A percentile compares a stretch with the other conserved stretches of the same genome.
Evolutionary conservation across 2,329 filamentous ascomycete species (phyloP).

Genomic region (Boeremia exigua): DNA sequence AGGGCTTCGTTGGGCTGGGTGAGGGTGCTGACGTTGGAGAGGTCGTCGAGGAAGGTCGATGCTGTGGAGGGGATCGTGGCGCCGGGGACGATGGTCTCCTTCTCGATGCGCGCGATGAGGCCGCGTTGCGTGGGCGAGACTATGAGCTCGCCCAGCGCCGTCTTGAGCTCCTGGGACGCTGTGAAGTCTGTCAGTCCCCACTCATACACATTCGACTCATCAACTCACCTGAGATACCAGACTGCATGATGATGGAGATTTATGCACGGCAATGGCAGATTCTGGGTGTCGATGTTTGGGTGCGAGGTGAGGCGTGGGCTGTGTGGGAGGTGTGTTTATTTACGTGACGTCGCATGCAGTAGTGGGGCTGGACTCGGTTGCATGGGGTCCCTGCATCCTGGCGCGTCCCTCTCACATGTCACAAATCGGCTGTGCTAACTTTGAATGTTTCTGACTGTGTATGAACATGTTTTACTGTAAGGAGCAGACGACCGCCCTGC

Average conservation of each 20-base stretch:
- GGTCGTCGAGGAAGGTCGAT: constrained; percentile 67
- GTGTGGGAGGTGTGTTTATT: constrained; percentile 24
- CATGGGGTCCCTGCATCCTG: constrained; percentile 17
- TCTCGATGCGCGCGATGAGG: constrained; percentile 71
- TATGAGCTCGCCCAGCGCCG: constrained; percentile 74
- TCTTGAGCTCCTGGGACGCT: constrained; percentile 77
- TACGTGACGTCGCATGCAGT: constrained; percentile 31
- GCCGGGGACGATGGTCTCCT: constrained; percentile 70
- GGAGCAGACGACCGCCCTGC: constrained; percentile 8
- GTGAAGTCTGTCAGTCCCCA: constrained; percentile 21
- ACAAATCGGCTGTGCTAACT: background rate
- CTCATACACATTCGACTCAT: background rate
- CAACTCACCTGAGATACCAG: constrained; percentile 72
- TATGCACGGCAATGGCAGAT: background rate
- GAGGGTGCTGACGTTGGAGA: constrained; percentile 66
- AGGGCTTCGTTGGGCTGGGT: constrained; percentile 71
- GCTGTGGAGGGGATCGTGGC: constrained; percentile 59
- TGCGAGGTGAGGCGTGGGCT: background rate
- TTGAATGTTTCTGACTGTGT: background rate
- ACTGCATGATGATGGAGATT: constrained; percentile 67
- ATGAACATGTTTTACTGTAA: background rate
- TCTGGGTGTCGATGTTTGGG: background rate
- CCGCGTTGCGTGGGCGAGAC: constrained; percentile 68
- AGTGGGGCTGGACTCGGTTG: constrained; percentile 22
- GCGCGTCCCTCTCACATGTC: constrained; percentile 6